A percentile compares a stretch with the other conserved stretches of the same genome.
Evolutionary conservation across 2,329 filamentous ascomycete species (phyloP).

Genomic region (Penicillium freii): DNA sequence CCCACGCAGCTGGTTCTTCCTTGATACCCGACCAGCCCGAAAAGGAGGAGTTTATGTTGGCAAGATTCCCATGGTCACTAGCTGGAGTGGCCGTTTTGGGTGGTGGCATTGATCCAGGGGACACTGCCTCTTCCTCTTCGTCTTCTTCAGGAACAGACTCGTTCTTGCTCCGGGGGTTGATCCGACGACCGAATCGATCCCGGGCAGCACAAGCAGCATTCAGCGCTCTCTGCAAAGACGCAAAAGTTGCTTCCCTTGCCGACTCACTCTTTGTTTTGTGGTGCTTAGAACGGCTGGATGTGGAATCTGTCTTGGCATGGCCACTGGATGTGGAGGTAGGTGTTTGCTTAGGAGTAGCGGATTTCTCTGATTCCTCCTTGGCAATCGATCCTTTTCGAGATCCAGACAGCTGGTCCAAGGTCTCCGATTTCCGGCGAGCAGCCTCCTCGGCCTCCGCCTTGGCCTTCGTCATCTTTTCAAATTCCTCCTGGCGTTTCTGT

Average conservation of each 20-base stretch:
- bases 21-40: constrained; percentile 31
- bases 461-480: constrained; percentile 46
- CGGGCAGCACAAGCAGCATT: constrained; percentile 43
- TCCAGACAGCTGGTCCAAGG: constrained; percentile 24
- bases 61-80: constrained; percentile 19
- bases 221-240: constrained; percentile 46
- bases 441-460: constrained; percentile 39
- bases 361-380: constrained; percentile 27
- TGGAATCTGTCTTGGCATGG: constrained; percentile 13
- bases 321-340: constrained; percentile 17
- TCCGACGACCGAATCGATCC: constrained; percentile 29
- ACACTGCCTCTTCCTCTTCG: constrained; percentile 29
- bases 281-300: constrained; percentile 28
- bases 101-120: constrained; percentile 29
- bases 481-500: constrained; percentile 51
- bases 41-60: constrained; percentile 23
- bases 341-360: constrained; percentile 29
- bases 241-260: constrained; percentile 43
- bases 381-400: constrained; percentile 20
- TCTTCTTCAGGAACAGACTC: constrained; percentile 23
- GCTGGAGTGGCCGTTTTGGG: constrained; percentile 14
- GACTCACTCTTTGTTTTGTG: constrained; percentile 40
- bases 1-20: constrained; percentile 31
- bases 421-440: constrained; percentile 32
- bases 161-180: constrained; percentile 20